Evolutionary conservation across 2,329 filamentous ascomycete species (phyloP), one percentile per base, ranked within the genome.

Genomic region (Alternaria sp.): DNA sequence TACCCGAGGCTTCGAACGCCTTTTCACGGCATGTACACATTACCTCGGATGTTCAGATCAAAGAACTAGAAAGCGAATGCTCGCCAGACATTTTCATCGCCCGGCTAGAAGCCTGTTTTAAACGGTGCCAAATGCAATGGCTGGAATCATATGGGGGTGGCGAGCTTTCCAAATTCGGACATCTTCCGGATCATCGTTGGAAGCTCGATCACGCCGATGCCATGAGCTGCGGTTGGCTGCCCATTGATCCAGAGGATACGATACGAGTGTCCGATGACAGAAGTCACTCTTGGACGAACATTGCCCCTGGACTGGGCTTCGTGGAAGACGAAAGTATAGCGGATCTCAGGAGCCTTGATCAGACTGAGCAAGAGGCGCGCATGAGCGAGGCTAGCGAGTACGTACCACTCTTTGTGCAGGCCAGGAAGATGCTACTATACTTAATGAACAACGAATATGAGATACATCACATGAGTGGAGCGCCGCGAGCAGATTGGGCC

Each of bases 201-300:
- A 49, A 0, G 9, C 9, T 28, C 11, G 2, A 49, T 28, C 15
- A 28, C 46, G 15, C n/a, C 0, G 46, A 49, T 26, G 23, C 46
- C 11, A 4, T 1, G 9, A 26, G 23, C 0, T 49, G 46, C 6
- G 46, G 46, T 18, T 49, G 46, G 46, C 0, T 49, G 0, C 46
- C 15, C 8, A 49, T 15, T 7, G 2, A 49, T 0, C 15, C 46
- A 18, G 23, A 25, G 45, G 0, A 11, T 47, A 14, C 21, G 3
- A 11, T 0, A 25, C 45, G 3, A 47, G 7, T 26, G 9, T 10
- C 0, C 14, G 21, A 47, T 2, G 7, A 47, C 1, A 2, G 14
- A 1, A 3, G 2, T 18, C 21, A 25, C 1, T 1, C 15, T 41
- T 0, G 33, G 15, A 18, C 15, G 9, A n/a, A 0, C 2, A 18